A percentile compares a stretch with the other conserved stretches of the same genome.
Evolutionary conservation across 495 filamentous ascomycete genomes (phyloP).

Genomic region (Filosporella fistucella): DNA sequence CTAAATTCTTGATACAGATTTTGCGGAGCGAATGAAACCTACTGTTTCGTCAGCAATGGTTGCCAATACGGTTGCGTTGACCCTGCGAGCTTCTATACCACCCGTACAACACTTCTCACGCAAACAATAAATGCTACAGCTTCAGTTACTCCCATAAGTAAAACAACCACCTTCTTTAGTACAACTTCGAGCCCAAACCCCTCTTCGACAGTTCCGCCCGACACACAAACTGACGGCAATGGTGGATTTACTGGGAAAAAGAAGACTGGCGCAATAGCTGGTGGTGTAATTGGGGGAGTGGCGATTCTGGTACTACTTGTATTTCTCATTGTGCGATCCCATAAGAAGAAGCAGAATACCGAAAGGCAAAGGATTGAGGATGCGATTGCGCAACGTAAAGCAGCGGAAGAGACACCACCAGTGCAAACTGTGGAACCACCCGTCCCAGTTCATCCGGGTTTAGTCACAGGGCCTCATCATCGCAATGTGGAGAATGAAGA

Average conservation of each 20-base stretch:
- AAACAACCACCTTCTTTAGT: not conserved
- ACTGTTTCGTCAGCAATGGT: not conserved
- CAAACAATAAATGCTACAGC: not conserved
- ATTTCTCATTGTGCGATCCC: too few species aligned
- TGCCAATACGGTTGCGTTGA: slow-evolving; percentile 1
- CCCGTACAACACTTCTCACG: not conserved
- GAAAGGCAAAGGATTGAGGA: too few species aligned
- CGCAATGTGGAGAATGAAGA: too few species aligned
- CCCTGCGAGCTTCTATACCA: not conserved
- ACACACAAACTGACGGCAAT: not conserved
- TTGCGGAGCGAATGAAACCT: not conserved
- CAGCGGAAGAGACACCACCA: too few species aligned
- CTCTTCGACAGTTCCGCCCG: not conserved
- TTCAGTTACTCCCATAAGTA: not conserved
- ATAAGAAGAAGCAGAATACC: too few species aligned
- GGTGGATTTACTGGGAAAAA: not conserved
- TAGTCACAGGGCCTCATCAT: too few species aligned
- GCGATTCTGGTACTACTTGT: too few species aligned
- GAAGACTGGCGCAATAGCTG: too few species aligned
- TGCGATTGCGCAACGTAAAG: too few species aligned
- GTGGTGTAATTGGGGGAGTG: too few species aligned
- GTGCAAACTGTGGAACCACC: too few species aligned
- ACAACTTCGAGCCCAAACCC: not conserved
- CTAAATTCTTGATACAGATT: not conserved
- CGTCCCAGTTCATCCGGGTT: too few species aligned